Evolutionary conservation across 768 basidiomycete species (phyloP), one percentile per base, ranked within the genome.

Genomic region (Boletus pseudo-olivaceus): DNA sequence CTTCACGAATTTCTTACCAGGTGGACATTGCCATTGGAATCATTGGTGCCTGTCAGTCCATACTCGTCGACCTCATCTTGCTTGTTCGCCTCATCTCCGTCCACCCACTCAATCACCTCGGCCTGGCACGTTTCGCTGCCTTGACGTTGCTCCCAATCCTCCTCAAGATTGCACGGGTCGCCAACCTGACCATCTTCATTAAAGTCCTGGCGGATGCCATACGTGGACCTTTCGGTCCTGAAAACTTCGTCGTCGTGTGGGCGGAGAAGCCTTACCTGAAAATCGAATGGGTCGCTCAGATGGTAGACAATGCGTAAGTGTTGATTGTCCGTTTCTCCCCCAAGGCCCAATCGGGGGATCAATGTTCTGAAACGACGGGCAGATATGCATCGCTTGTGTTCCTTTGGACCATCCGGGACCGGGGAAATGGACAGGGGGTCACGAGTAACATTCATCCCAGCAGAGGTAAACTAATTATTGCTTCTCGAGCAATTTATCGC

Each of bases 201-300:
- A 62, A 58, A 26, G 54, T 63, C 5, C 34, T 72, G 23, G 51
- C 47, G 4, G 56, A 61, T 37, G 66, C 58, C 12, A 55, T 60
- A 17, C 57, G 48, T 30, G 64, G 64, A 14, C 63, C 64, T 7
- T 44, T 61, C 1, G 65, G 55, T 10, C 17, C 60, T 14, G 43
- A 56, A 38, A 43, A 56, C 0, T 23, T 65, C n/a, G 54, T 41
- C 9, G 2, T 53, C n/a, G 32, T 51, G 17, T 70, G 67, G 70
- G 53, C 46, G 19, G 20, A 58, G 41, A 59, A 51, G 1, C 71
- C 67, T 5, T 72, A 66, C 49, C 49, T 72, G 11, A 72, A 69
- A 52, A 67, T 72, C 3, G 71, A 69, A 39, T 69, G 71, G 69
- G 61, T 62, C 14, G 55, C 62, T 17, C 70, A 71, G 50, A 38